Conservation (phyloP, 192 early-diverging fungal species). For the Funneliformis mosseae region DNA sequence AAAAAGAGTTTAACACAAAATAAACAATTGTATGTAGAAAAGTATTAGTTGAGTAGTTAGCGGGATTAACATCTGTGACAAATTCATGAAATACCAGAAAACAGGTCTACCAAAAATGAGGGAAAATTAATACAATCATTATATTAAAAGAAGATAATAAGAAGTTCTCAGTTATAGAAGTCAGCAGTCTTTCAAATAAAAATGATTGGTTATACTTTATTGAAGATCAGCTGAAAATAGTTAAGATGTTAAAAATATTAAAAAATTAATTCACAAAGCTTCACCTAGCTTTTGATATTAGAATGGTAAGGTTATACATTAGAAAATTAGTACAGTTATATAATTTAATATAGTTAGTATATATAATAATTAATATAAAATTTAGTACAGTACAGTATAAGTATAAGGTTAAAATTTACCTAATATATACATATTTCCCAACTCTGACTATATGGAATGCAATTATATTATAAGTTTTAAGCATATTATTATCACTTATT, state of each 20-base stretch:
- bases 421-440: too few relatives aligned
- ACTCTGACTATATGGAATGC: constrained; percentile 5
- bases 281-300: constrained; percentile 3
- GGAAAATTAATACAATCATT: constrained; percentile 13
- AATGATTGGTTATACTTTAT: constrained; percentile 14
- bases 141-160: constrained; percentile 1
- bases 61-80: neutral
- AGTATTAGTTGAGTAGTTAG: neutral
- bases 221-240: constrained; percentile 8
- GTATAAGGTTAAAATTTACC: too few relatives aligned
- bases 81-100: constrained; percentile 5
- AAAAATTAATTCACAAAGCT: neutral
- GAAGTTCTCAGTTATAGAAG: constrained; percentile 19
- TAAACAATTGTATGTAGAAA: neutral
- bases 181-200: constrained; percentile 12
- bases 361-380: too few relatives aligned
- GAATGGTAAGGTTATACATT: too few relatives aligned
- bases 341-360: too few relatives aligned
- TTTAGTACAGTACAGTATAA: too few relatives aligned
- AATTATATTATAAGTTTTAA: constrained; percentile 19
- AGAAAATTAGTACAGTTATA: too few relatives aligned
- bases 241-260: constrained; percentile 22
- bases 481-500: neutral
- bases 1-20: neutral
- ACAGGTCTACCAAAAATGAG: constrained; percentile 5